Conservation (phyloP, 2,329 filamentous ascomycete species). For the Cadophora luteo-olivacea region DNA sequence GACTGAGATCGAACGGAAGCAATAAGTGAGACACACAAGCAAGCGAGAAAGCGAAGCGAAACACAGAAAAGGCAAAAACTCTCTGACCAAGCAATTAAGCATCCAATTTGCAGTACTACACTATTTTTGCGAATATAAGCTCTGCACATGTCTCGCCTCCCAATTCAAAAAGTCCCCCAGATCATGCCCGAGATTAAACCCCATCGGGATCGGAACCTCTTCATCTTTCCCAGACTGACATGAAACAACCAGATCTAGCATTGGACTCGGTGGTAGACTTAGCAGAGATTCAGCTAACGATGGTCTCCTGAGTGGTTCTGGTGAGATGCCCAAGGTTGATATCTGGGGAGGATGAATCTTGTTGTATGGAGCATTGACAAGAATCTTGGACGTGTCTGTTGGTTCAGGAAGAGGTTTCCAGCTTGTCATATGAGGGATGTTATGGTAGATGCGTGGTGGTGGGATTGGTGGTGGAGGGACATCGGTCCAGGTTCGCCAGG, state of each 20-base stretch:
- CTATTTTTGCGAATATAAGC: not conserved
- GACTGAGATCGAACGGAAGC: not conserved
- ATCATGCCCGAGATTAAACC: constrained; percentile 65
- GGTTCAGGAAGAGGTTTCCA: constrained; percentile 6
- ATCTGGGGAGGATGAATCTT: not conserved
- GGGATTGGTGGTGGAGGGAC: not conserved
- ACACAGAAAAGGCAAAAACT: no score
- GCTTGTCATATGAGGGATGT: not conserved
- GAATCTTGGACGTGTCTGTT: not conserved
- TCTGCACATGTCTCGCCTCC: constrained; percentile 48
- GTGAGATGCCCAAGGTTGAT: not conserved
- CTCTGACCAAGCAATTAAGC: no score
- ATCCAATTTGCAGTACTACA: no score
- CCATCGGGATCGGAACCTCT: constrained; percentile 58
- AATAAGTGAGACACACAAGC: not conserved
- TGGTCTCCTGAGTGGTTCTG: constrained; percentile 3
- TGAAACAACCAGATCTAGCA: constrained; percentile 32
- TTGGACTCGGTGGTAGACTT: constrained; percentile 38
- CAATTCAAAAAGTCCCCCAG: constrained; percentile 64
- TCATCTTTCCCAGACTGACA: constrained; percentile 30
- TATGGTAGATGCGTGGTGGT: not conserved
- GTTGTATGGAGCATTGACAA: not conserved
- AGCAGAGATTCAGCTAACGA: constrained; percentile 13
- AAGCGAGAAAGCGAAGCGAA: no score
- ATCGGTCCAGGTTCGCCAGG: not conserved